Evolutionary conservation across 2,329 filamentous ascomycete species (phyloP), one percentile per base, ranked within the genome.

Genomic region (Calonectria henricotiae): DNA sequence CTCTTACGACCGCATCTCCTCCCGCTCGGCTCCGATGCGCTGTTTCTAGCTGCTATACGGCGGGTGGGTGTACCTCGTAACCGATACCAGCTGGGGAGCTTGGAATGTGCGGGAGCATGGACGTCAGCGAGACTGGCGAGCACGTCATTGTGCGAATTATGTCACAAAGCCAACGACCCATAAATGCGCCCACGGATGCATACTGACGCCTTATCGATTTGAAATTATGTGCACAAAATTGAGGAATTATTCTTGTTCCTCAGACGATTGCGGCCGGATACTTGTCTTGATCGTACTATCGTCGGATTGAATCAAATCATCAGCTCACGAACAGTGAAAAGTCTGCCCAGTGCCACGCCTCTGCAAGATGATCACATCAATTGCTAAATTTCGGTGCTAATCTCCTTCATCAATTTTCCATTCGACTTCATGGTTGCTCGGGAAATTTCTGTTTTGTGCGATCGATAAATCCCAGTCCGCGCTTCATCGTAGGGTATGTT

Each of bases 101-200:
- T n/a, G 25, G 35, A 39, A 44, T 37, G 44, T 55, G 75, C 67
- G 30, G 9, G 9, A 46, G 68, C 32, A 37, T 20, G 54, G 12
- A 5, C 13, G 51, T 20, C 5, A 61, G 70, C 67, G 67, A 68
- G 68, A 55, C 63, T 39, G 13, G 12, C n/a, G 44, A 76, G 71
- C 75, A 76, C 75, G 75, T 27, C 74, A 76, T 76, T 62, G 61
- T 27, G 7, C 55, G 54, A 60, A 70, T 62, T 70, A 76, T 76
- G 73, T 75, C 71, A 75, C 66, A 71, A 76, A 58, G n/a, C 55
- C 13, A 41, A 47, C 27, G 62, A 65, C 37, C 37, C 60, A 55
- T 58, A 73, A 27, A 63, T 30, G 44, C 41, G 51, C 12, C 25
- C 62, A 44, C 13, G 44, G 25, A 27, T 46, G 60, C 64, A 63